Evolutionary conservation across 1,139 yeast genomes (phyloP).

Genomic region (Nakaseomyces nivariensis): DNA sequence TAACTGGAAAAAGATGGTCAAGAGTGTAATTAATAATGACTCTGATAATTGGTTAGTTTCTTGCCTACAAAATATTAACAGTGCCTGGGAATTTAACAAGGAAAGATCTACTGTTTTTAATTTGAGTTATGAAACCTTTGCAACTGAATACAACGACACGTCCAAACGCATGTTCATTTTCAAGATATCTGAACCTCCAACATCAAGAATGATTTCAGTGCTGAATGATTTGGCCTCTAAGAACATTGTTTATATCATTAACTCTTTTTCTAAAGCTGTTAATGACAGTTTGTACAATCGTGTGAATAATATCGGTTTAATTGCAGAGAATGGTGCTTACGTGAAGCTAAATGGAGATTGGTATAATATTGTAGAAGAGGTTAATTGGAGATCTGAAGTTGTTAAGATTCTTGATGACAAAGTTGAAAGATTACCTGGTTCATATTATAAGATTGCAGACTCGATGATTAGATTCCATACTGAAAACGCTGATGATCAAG

Average conservation of each 20-base stretch:
- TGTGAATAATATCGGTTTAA: slow-evolving; percentile 61
- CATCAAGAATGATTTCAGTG: slow-evolving; percentile 41
- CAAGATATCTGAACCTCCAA: slow-evolving; percentile 38
- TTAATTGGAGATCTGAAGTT: slow-evolving; percentile 47
- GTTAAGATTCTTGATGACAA: slow-evolving; percentile 50
- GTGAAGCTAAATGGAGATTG: slow-evolving; percentile 45
- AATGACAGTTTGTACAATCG: slow-evolving; percentile 58
- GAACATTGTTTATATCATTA: slow-evolving; percentile 60
- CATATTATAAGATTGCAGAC: slow-evolving; percentile 59
- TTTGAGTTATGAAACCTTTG: slow-evolving; percentile 30
- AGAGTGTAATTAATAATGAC: slow-evolving; percentile 54
- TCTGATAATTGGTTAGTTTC: slow-evolving; percentile 64
- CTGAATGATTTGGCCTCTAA: slow-evolving; percentile 40
- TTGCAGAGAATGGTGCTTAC: slow-evolving; percentile 79
- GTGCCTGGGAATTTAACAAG: slow-evolving; percentile 51
- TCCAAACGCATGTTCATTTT: slow-evolving; percentile 41
- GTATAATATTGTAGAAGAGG: slow-evolving; percentile 49
- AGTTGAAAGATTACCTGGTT: slow-evolving; percentile 69
- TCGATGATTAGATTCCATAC: slow-evolving; percentile 64
- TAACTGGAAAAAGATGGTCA: slow-evolving; percentile 52
- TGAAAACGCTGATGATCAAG: slow-evolving; percentile 55
- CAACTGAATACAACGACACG: slow-evolving; percentile 25
- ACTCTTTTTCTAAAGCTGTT: slow-evolving; percentile 50
- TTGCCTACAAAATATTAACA: slow-evolving; percentile 42
- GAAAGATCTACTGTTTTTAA: slow-evolving; percentile 31